Evolutionary conservation across 2,329 filamentous ascomycete species (phyloP).

Genomic region (Teratosphaeria epicoccoides): DNA sequence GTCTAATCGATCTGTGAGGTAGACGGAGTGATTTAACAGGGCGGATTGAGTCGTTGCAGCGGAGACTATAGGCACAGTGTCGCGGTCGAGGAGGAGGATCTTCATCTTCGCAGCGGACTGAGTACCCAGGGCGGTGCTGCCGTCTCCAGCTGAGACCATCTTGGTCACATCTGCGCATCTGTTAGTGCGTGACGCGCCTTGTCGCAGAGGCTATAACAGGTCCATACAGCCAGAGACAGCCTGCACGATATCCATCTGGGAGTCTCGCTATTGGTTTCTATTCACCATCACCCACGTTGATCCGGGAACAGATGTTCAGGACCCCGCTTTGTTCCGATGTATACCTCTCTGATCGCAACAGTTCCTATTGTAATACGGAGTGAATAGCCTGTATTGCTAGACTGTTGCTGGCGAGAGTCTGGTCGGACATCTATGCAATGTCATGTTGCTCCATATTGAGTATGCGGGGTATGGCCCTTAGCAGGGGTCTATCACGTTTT

Average conservation of each 20-base stretch:
- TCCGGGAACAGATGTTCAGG: no score
- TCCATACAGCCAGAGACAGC: conserved; percentile 63
- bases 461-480: neutral
- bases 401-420: neutral
- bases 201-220: neutral
- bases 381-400: neutral
- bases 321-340: neutral
- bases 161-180: conserved; percentile 61
- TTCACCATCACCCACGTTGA: neutral
- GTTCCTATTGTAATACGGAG: no score
- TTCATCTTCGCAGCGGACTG: conserved; percentile 85
- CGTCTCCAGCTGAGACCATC: conserved; percentile 80
- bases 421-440: neutral
- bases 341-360: neutral
- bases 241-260: conserved; percentile 79
- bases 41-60: conserved; percentile 92
- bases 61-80: conserved; percentile 88
- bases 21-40: conserved; percentile 91
- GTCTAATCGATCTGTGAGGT: conserved; percentile 91
- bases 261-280: neutral
- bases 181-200: neutral
- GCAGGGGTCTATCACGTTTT: neutral
- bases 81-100: conserved; percentile 83
- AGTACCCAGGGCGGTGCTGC: conserved; percentile 34
- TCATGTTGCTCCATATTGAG: neutral